Evolutionary conservation across 1,284 basidiomycete genomes (phyloP).

Genomic region (Schizopora paradoxa): DNA sequence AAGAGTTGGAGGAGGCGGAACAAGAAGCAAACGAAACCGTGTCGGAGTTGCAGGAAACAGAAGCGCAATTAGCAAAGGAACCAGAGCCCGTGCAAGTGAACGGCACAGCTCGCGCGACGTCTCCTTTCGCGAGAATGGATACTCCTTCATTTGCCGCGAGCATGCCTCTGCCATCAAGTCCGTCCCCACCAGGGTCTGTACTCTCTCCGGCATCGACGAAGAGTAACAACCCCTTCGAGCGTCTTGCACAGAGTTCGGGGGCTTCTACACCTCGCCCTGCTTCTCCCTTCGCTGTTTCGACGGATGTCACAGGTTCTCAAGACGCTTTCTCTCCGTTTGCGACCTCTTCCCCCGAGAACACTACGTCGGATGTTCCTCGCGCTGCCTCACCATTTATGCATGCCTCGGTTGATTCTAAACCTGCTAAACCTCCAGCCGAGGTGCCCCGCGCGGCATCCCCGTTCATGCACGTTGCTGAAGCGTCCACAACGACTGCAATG

Average conservation of each 20-base stretch:
- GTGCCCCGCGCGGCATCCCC: slow-evolving; percentile 4
- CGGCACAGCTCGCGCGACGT: slow-evolving; percentile 20
- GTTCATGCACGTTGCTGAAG: slow-evolving; percentile 10
- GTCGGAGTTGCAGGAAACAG: slow-evolving; percentile 53
- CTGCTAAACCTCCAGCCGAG: slow-evolving; percentile 12
- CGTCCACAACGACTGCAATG: slow-evolving; percentile 9
- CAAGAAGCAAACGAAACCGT: slow-evolving; percentile 47
- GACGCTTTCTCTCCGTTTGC: slow-evolving; percentile 24
- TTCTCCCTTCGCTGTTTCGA: slow-evolving; percentile 46
- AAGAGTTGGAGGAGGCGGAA: slow-evolving; percentile 65
- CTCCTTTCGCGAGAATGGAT: slow-evolving; percentile 30
- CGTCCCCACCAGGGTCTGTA: slow-evolving; percentile 37
- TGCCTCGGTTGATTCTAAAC: slow-evolving; percentile 13
- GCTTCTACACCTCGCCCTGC: slow-evolving; percentile 43
- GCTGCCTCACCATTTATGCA: slow-evolving; percentile 3
- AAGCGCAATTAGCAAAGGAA: slow-evolving; percentile 43
- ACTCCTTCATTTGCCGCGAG: slow-evolving; percentile 58
- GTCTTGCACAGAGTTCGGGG: slow-evolving; percentile 49
- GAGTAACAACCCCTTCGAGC: slow-evolving; percentile 94
- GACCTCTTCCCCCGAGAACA: slow-evolving; percentile 19
- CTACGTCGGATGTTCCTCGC: not conserved
- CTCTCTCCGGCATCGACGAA: slow-evolving; percentile 42
- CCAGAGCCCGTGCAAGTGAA: slow-evolving; percentile 13
- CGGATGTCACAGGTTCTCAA: slow-evolving; percentile 33
- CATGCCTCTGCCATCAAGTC: slow-evolving; percentile 66